Evolutionary conservation across 78 protist genomes (phyloP).

Genomic region (Corallochytrium limacisporum): DNA sequence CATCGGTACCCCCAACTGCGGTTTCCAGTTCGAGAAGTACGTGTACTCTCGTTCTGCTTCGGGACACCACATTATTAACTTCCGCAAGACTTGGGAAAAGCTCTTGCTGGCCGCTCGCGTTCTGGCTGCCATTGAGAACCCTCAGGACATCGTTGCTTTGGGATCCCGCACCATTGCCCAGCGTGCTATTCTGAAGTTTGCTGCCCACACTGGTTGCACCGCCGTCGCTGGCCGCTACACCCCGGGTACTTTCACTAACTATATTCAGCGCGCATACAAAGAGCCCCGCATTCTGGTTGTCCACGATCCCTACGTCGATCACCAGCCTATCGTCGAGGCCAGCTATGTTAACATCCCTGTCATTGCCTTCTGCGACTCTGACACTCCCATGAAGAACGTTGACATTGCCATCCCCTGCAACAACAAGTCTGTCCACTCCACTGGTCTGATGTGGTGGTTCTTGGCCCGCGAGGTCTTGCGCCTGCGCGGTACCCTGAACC

Average conservation of each 20-base stretch:
- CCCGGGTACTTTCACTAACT: constrained; percentile 99
- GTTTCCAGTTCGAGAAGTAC: constrained; percentile 75
- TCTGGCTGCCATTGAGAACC: constrained; percentile 96
- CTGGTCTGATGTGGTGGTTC: constrained; percentile 95
- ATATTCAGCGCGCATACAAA: constrained; percentile 82
- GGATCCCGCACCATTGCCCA: constrained; percentile 87
- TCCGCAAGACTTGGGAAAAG: constrained; percentile 98
- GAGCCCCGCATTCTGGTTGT: constrained; percentile 97
- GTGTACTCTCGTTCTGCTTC: constrained; percentile 58
- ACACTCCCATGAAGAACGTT: constrained; percentile 80
- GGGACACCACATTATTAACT: constrained; percentile 87
- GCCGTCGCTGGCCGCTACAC: constrained; percentile 94
- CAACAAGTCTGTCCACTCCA: constrained; percentile 84
- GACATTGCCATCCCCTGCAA: constrained; percentile 99
- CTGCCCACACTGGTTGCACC: constrained; percentile 80
- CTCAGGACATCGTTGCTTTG: constrained; percentile 80
- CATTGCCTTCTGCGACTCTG: constrained; percentile 96
- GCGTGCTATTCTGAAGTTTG: constrained; percentile 97
- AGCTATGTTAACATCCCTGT: constrained; percentile 95
- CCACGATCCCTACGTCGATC: constrained; percentile 93
- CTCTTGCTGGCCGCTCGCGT: constrained; percentile 96
- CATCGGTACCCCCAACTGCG: constrained; percentile 79
- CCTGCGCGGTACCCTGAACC: constrained; percentile 81
- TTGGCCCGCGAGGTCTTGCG: constrained; percentile 98
- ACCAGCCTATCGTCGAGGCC: constrained; percentile 91